These are phyloP conservation scores for Solanum appendiculatum DNA, from an alignment of 257 asterid species.

Conservation along the genomic window DNA sequence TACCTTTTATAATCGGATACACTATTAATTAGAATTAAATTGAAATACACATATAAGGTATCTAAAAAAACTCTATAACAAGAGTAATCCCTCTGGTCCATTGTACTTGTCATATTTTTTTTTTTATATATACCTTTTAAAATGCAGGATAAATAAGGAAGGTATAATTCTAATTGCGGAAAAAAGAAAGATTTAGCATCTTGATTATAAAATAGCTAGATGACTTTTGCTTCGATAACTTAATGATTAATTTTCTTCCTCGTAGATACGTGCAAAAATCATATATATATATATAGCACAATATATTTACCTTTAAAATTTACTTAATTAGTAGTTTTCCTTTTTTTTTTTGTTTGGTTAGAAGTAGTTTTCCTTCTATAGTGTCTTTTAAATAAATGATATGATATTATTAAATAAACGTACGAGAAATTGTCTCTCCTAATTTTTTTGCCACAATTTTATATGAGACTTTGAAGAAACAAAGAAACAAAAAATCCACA, in stretches of 20 bases:
- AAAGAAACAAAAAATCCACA: neutral
- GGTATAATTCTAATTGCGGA: neutral
- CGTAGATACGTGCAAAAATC: neutral
- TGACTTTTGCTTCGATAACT: neutral
- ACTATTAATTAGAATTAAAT: too few species aligned
- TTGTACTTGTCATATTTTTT: too few species aligned
- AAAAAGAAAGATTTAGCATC: neutral
- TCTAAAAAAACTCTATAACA: neutral
- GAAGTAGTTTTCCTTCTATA: neutral
- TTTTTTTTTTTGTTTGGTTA: neutral
- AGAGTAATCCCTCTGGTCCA: neutral
- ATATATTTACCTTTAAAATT: neutral
- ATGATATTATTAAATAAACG: neutral
- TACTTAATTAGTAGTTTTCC: neutral
- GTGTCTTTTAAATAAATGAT: neutral
- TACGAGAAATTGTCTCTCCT: neutral
- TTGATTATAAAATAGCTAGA: neutral
- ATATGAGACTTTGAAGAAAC: neutral
- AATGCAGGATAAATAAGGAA: neutral
- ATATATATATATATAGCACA: neutral
- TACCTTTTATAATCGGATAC: too few species aligned
- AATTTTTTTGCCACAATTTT: neutral
- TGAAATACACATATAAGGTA: too few species aligned
- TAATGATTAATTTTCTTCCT: neutral
- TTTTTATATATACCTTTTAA: neutral